Evolutionary conservation across 2,329 filamentous ascomycete genomes (phyloP).

Genomic region (Fusarium coicis): DNA sequence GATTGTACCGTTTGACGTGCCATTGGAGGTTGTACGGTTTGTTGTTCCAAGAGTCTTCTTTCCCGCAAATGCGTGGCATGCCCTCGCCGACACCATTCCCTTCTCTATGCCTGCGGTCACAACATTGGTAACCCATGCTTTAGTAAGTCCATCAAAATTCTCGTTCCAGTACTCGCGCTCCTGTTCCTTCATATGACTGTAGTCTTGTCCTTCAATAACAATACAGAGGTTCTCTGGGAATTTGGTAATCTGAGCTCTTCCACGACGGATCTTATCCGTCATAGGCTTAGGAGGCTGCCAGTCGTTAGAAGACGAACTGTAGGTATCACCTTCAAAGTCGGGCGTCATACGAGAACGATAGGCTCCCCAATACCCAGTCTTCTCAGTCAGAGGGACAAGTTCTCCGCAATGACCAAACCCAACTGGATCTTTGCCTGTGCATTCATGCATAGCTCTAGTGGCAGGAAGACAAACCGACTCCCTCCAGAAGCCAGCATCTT

Average conservation of each 20-base stretch:
- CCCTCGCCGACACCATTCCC: neutral
- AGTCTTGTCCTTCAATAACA: neutral
- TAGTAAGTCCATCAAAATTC: neutral
- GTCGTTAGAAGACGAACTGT: neutral
- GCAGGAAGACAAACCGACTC: neutral
- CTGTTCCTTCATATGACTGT: neutral
- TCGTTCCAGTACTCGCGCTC: neutral
- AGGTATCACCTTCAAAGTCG: neutral
- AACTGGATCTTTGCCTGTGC: neutral
- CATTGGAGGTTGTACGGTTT: neutral
- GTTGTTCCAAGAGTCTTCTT: neutral
- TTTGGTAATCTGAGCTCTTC: neutral
- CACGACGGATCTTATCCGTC: neutral
- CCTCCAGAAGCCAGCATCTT: neutral
- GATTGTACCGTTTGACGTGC: accelerated
- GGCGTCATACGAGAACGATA: constrained; percentile 3
- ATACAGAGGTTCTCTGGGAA: neutral
- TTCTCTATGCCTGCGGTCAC: neutral
- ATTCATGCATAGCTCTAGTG: neutral
- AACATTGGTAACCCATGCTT: neutral
- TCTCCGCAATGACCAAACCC: neutral
- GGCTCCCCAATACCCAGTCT: constrained; percentile 6
- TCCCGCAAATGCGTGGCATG: constrained; percentile 4
- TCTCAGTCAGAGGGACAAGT: neutral
- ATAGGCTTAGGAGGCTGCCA: neutral